A percentile compares a stretch with the other conserved stretches of the same genome.
Conservation (phyloP, 2,329 filamentous ascomycete genomes). For the Leptographium radiaticola region DNA sequence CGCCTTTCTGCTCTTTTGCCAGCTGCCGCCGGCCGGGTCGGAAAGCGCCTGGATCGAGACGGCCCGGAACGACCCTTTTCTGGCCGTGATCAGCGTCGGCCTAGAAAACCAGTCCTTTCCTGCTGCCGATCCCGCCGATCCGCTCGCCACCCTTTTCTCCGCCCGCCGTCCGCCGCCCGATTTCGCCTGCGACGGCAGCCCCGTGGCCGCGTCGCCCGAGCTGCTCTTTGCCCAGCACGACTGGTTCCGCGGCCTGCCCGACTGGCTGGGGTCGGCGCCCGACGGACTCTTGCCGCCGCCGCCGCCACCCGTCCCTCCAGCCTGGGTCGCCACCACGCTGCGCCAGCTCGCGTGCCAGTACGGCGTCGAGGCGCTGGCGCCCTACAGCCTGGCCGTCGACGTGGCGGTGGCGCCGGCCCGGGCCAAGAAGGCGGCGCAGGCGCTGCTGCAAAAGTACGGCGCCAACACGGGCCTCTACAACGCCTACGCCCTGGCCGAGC, state of each 20-base stretch:
- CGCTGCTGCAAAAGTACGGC: conserved; percentile 54
- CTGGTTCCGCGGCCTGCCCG: conserved; percentile 10
- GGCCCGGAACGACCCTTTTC: conserved; percentile 40
- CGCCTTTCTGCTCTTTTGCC: conserved; percentile 57
- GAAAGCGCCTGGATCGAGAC: conserved; percentile 15
- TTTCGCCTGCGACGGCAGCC: conserved; percentile 10
- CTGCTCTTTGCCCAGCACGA: conserved; percentile 10
- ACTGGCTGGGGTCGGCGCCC: conserved; percentile 11
- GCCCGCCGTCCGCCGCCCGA: conserved; percentile 2
- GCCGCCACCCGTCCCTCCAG: conserved; percentile 20
- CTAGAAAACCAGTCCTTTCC: conserved; percentile 13
- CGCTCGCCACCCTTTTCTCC: background rate
- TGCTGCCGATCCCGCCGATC: too few relatives aligned
- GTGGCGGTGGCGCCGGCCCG: conserved; percentile 36
- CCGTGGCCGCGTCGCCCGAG: conserved; percentile 28
- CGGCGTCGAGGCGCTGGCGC: conserved; percentile 41
- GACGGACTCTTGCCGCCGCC: too few relatives aligned
- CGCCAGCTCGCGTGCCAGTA: conserved; percentile 38
- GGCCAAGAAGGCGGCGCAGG: conserved; percentile 59
- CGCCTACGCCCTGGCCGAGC: conserved; percentile 64
- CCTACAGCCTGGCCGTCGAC: conserved; percentile 60
- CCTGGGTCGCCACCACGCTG: conserved; percentile 40
- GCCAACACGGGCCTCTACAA: conserved; percentile 60
- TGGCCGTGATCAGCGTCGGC: conserved; percentile 13
- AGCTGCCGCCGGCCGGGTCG: conserved; percentile 38